Base-by-base conservation (phyloP, 768 basidiomycete species). In the Leccinum subgranulosum region DNA sequence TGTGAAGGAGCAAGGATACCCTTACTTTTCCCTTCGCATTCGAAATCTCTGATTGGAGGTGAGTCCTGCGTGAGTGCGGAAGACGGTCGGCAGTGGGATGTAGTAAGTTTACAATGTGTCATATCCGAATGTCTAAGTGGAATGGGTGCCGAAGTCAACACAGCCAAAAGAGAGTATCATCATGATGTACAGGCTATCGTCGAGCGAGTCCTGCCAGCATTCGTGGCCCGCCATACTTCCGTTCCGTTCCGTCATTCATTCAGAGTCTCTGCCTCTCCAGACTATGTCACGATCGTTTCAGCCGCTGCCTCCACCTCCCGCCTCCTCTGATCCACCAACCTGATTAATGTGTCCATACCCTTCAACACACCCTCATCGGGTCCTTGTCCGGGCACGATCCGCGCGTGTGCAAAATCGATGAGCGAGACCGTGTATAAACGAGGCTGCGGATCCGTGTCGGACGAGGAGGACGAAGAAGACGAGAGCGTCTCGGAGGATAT, bases 321-420 rank as follows among this genome's bases (percentile, higher is more conserved):
- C 33, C 81, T 78, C 59, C 90, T 75, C 9, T 74, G 82, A 57
- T 86, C 80, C 52, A 96, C 64, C 55, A 97, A 69, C 6, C 62
- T 64, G 28, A 88, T 69, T 39, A 89, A 69, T 0, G 87, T 94
- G 52, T 84, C 75, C 57, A 98, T 62, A 4, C 94, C 96, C 33
- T 75, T 70, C 60, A 96, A 69, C 17, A 95, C 84, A 0, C 96
- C 89, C 39, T 80, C 72, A 69, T 98, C 95, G 2, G 86, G 84
- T 4, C 94, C 95, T 64, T 84, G 65, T 0, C 88, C 92, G 0
- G 84, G 81, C 7, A 73, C 78, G 12, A 89, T 60, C 23, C 81
- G 75, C 2, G 94, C 88, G 71, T 98, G 96, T 7, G 94, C 95
- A 70, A 99, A 98, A 75, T 99, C 96, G 62, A 98, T 98, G 61